phyloP scores from a whole-genome alignment of 1,139 yeast genomes.

The Debaryomycetaceae sp. region DNA sequence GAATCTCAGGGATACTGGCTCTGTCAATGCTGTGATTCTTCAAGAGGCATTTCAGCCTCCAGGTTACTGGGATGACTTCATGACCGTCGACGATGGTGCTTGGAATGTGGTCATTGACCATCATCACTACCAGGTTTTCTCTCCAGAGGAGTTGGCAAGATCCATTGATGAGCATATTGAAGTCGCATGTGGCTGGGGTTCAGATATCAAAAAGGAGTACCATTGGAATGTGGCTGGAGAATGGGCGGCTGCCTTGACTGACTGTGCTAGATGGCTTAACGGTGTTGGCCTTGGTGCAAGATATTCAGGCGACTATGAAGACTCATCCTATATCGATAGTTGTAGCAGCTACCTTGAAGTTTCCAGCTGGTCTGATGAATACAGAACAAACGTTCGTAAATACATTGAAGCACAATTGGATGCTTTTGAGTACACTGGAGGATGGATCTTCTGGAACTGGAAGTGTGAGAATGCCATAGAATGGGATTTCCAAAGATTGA shows the following conservation, averaged over 20 bases:
- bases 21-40: conserved; percentile 52
- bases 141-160: conserved; percentile 54
- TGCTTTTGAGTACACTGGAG: conserved; percentile 64
- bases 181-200: conserved; percentile 64
- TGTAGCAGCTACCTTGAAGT: conserved; percentile 59
- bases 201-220: conserved; percentile 45
- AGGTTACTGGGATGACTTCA: conserved; percentile 58
- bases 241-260: conserved; percentile 93
- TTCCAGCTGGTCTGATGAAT: conserved; percentile 57
- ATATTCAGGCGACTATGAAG: conserved; percentile 65
- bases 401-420: conserved; percentile 89
- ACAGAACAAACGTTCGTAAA: conserved; percentile 57
- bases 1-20: conserved; percentile 44
- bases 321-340: conserved; percentile 53
- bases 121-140: conserved; percentile 88
- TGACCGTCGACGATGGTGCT: conserved; percentile 40
- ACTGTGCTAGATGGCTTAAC: conserved; percentile 88
- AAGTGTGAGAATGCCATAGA: conserved; percentile 82
- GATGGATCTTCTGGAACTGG: conserved; percentile 94
- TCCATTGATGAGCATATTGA: conserved; percentile 58
- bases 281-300: conserved; percentile 91
- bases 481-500: conserved; percentile 75
- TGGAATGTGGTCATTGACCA: conserved; percentile 81
- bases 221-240: conserved; percentile 86
- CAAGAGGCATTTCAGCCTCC: conserved; percentile 72